Evolutionary conservation across 192 early-diverging fungal species (phyloP).

Genomic region (Gamsiella multidivaricata): DNA sequence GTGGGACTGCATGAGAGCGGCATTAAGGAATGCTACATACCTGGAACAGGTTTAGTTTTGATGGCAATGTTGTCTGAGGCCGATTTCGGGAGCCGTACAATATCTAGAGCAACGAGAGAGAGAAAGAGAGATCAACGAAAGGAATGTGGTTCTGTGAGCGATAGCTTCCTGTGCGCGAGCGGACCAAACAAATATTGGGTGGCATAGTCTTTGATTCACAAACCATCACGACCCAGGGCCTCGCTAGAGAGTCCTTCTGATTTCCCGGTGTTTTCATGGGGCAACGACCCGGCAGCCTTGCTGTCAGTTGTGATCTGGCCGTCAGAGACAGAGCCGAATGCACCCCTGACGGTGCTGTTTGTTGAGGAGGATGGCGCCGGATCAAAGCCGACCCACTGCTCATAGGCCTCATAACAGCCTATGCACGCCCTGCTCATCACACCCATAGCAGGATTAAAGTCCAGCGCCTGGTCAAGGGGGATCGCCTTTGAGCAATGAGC

Average conservation of each 20-base stretch:
- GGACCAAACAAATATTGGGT: background rate
- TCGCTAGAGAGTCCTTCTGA: slow-evolving; percentile 28
- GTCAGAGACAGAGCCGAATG: slow-evolving; percentile 24
- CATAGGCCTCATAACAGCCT: slow-evolving; percentile 45
- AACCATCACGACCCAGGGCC: slow-evolving; percentile 46
- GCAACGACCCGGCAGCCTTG: background rate
- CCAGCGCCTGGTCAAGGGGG: slow-evolving; percentile 44
- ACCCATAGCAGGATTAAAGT: slow-evolving; percentile 42
- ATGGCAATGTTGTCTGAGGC: slow-evolving; percentile 46
- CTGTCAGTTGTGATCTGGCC: slow-evolving; percentile 7
- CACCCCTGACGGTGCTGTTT: slow-evolving; percentile 2
- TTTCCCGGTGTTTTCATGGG: slow-evolving; percentile 8
- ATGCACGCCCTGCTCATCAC: slow-evolving; percentile 36
- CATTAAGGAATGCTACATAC: slow-evolving; percentile 3
- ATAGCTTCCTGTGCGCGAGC: no score
- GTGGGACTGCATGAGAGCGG: no score
- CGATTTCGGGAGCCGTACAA: slow-evolving; percentile 24
- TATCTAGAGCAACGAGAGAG: slow-evolving; percentile 9
- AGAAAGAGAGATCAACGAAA: background rate
- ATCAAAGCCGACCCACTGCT: slow-evolving; percentile 47
- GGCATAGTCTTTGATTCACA: background rate
- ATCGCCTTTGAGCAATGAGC: slow-evolving; percentile 49
- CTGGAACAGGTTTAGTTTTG: slow-evolving; percentile 39
- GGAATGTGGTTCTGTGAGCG: no score
- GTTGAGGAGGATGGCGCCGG: slow-evolving; percentile 10